Conservation (phyloP, 2,329 filamentous ascomycete genomes). For the Camptophora hylomeconis region DNA sequence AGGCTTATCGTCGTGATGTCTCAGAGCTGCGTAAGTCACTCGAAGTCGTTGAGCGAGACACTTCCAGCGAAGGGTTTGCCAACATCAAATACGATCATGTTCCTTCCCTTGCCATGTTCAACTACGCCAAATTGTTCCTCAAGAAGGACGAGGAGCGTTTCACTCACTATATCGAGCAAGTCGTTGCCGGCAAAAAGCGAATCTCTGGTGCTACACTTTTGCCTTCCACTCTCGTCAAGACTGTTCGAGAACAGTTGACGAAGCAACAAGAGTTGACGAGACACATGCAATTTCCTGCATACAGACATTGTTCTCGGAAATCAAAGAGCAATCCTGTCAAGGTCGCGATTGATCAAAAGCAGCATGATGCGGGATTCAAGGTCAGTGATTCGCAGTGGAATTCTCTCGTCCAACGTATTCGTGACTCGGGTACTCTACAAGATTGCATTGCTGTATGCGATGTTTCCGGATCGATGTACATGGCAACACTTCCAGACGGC, state of each 20-base stretch:
- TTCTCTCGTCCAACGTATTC: conserved; percentile 43
- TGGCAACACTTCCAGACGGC: conserved; percentile 26
- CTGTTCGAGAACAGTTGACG: too few species aligned
- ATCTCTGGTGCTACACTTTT: conserved; percentile 46
- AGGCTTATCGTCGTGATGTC: conserved; percentile 39
- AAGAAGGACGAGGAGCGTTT: conserved; percentile 40
- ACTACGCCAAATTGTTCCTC: conserved; percentile 37
- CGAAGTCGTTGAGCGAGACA: conserved; percentile 39
- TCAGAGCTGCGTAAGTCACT: conserved; percentile 39
- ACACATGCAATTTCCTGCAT: too few species aligned
- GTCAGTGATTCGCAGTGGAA: conserved; percentile 43
- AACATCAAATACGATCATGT: conserved; percentile 46
- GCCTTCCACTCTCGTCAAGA: conserved; percentile 36
- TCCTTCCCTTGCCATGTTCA: conserved; percentile 44
- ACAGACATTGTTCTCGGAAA: too few species aligned
- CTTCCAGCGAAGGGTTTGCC: conserved; percentile 33
- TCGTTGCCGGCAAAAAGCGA: conserved; percentile 33
- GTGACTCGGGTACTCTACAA: conserved; percentile 40
- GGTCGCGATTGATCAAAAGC: conserved; percentile 20
- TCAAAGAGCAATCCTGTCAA: conserved; percentile 9
- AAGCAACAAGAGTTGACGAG: too few species aligned
- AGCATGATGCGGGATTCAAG: conserved; percentile 22
- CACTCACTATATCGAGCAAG: conserved; percentile 34
- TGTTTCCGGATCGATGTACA: conserved; percentile 43
- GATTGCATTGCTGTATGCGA: conserved; percentile 46